Conservation (phyloP, 129 eudicot genomes). For the Heracleum sosnowskyi region DNA sequence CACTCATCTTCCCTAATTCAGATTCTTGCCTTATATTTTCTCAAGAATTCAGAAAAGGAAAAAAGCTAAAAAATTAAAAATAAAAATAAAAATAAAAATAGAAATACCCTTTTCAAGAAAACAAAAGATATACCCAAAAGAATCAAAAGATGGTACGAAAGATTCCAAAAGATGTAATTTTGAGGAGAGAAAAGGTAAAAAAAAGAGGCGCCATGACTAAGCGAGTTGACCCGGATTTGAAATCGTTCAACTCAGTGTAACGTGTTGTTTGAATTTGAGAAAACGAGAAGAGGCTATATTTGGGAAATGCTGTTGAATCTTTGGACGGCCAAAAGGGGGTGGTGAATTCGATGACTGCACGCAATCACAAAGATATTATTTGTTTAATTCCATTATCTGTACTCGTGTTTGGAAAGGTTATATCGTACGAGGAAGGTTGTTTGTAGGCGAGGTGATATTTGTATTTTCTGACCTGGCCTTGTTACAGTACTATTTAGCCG, state of each 20-base stretch:
- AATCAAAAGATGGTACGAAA: background rate
- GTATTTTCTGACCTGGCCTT: too few species aligned
- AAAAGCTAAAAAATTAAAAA: background rate
- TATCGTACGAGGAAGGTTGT: too few species aligned
- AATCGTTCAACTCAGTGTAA: background rate
- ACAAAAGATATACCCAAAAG: background rate
- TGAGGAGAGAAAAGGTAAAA: background rate
- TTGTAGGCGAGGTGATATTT: too few species aligned
- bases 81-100: background rate
- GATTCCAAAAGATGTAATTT: background rate
- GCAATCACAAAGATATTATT: background rate
- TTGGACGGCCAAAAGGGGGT: background rate
- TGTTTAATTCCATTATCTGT: too few species aligned
- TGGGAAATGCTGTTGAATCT: background rate
- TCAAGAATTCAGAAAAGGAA: background rate
- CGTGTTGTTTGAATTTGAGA: background rate
- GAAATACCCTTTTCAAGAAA: background rate
- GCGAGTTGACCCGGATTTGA: background rate
- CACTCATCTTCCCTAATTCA: conserved; percentile 7
- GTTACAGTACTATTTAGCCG: too few species aligned
- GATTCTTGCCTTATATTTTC: too few species aligned
- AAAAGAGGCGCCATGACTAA: background rate
- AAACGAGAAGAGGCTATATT: background rate
- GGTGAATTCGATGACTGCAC: background rate
- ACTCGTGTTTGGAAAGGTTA: too few species aligned